These are phyloP conservation scores for Prillingera fragicola DNA, from an alignment of 1,284 basidiomycete species.

Conservation along the genomic window DNA sequence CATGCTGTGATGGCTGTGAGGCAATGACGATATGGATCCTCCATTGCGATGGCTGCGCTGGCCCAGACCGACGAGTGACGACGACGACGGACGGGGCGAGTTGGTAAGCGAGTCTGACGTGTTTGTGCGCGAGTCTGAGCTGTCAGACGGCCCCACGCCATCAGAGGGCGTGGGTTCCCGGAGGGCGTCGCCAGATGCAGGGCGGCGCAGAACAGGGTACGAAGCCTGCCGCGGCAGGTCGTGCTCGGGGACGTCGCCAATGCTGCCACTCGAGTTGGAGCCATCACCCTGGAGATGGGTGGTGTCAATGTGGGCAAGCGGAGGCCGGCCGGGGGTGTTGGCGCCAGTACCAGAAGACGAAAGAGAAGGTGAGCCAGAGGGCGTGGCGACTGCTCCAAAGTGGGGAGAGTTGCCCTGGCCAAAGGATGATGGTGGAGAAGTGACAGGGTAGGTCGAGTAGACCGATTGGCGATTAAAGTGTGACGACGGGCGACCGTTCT, in stretches of 20 bases:
- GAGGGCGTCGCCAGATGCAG: constrained; percentile 5
- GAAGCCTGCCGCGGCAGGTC: neutral
- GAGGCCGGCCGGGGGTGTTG: constrained; percentile 16
- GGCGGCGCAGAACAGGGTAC: neutral
- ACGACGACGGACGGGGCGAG: constrained; percentile 10
- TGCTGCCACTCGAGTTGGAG: too few species aligned
- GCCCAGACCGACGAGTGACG: constrained; percentile 5
- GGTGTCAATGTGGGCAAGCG: neutral
- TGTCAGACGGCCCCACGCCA: neutral
- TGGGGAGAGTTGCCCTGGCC: constrained; percentile 29
- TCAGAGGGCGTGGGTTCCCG: constrained; percentile 3
- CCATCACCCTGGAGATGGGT: constrained; percentile 4
- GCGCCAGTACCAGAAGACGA: constrained; percentile 21
- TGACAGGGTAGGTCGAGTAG: constrained; percentile 33
- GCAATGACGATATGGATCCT: too few species aligned
- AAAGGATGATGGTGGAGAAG: constrained; percentile 24
- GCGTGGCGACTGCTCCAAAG: constrained; percentile 9
- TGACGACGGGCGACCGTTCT: constrained; percentile 11
- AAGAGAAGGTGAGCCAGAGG: constrained; percentile 25
- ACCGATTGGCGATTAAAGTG: constrained; percentile 29
- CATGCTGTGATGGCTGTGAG: neutral
- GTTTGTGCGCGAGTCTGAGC: constrained; percentile 8
- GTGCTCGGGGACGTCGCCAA: constrained; percentile 1
- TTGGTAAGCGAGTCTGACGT: constrained; percentile 8
- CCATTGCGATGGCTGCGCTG: neutral